phyloP scores from a whole-genome alignment of 2,329 filamentous ascomycete genomes.

The Aspergillus persii region DNA sequence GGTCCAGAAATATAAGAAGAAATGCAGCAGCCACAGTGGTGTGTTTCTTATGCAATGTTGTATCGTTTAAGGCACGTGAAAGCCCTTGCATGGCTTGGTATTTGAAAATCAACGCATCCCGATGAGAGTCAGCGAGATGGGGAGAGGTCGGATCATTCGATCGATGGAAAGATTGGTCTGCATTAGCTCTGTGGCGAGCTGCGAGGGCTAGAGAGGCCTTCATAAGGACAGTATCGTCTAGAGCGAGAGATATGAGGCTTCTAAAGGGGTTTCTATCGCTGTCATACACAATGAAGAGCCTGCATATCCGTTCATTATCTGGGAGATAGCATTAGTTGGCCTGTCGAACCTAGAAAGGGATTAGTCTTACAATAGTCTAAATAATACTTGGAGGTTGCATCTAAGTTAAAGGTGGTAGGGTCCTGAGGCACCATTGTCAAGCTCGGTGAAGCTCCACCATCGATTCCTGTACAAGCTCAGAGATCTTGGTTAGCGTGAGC shows the following conservation, averaged over 20 bases:
- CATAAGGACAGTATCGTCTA: slow-evolving; percentile 27
- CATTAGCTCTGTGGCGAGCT: slow-evolving; percentile 34
- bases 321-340: neutral
- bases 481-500: neutral
- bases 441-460: neutral
- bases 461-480: neutral
- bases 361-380: slow-evolving; percentile 32
- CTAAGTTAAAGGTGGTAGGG: slow-evolving; percentile 11
- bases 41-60: slow-evolving; percentile 18
- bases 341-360: neutral
- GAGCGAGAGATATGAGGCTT: slow-evolving; percentile 29
- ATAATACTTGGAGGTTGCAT: slow-evolving; percentile 28
- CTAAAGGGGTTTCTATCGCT: slow-evolving; percentile 35
- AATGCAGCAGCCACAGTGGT: slow-evolving; percentile 35
- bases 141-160: slow-evolving; percentile 6
- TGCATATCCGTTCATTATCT: slow-evolving; percentile 38
- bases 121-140: slow-evolving; percentile 18
- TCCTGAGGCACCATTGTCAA: slow-evolving; percentile 18
- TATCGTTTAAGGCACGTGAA: slow-evolving; percentile 19
- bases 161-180: slow-evolving; percentile 23
- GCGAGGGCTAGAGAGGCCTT: slow-evolving; percentile 34
- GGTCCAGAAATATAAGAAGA: slow-evolving; percentile 32
- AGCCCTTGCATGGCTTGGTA: slow-evolving; percentile 34
- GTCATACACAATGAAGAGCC: slow-evolving; percentile 35
- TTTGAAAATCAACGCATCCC: slow-evolving; percentile 33